Base-by-base conservation (phyloP, 169 alveolate species). In the Plasmodium blacklocki region DNA sequence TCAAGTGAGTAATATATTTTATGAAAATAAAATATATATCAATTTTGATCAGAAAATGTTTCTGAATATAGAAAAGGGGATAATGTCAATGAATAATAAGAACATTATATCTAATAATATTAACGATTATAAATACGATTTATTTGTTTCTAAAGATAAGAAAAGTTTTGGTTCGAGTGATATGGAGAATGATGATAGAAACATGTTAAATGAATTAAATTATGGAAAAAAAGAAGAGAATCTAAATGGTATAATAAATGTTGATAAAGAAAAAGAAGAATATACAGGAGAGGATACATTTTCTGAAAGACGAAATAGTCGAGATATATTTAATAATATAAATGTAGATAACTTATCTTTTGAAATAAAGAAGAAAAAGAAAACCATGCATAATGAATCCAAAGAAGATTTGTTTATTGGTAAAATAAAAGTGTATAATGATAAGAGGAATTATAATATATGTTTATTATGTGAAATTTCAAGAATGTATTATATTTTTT, bases 401-500 rank as follows among this genome's bases (percentile, higher is more conserved):
- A 86, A 64, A 19, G 70, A 73, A 12, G 74, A 62, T 60, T 72
- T 86, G 47, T 86, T 86, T 72, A 56, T 86, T 49, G 92, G 92
- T 21, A 86, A 86, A 23, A 23, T 86, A 26, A 86, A 86, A 23
- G 87, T 86, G 2, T 86, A 86, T 54, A 86, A 86, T 50, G 92
- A 86, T 49, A 86, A 45, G 52, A 70, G 92, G 19, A 60, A 62
- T 59, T 86, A 86, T 39, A 86, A 86, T 43, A 86, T 49, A 73
- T 94, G 96, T 32, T 67, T 94, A 70, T 43, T 72, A 14, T 93
- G 95, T 50, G 93, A 74, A 5, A 58, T 94, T 88, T 93, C 92
- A 18, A 92, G 92, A 9, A 88, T 94, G 21, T 89, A 91, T 63
- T 92, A 91, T 68, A 94, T 95, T 58, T 93, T 93, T 73, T 92